Conservation (phyloP, 805 yeast species). For the Kockiozyma suomiensis region DNA sequence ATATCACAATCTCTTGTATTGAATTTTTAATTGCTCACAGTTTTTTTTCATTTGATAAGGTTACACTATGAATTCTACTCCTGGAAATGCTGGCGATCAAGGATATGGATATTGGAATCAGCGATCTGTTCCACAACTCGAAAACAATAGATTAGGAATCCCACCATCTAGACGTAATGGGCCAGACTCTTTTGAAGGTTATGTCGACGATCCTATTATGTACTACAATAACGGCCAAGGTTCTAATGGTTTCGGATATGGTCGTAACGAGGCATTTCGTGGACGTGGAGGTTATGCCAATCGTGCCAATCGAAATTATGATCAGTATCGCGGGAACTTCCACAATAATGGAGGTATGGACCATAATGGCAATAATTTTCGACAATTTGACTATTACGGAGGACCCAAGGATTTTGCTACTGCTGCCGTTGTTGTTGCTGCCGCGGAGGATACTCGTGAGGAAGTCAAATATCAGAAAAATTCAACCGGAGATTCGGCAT, state of each 20-base stretch:
- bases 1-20: too few species aligned
- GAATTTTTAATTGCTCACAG: background rate
- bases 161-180: background rate
- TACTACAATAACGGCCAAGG: slow-evolving; percentile 10
- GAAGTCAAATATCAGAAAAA: background rate
- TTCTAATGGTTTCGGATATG: background rate
- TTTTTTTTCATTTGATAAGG: slow-evolving; percentile 15
- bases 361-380: background rate
- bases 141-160: background rate
- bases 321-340: background rate
- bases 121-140: slow-evolving; percentile 6
- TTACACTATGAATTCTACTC: background rate
- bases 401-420: background rate
- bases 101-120: slow-evolving; percentile 17
- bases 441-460: background rate
- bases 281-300: slow-evolving; percentile 9
- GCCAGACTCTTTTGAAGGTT: background rate
- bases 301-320: background rate
- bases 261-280: background rate
- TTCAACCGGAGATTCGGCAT: too few species aligned
- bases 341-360: background rate
- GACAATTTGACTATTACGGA: background rate
- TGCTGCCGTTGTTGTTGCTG: slow-evolving; percentile 1
- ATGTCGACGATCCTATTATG: background rate
- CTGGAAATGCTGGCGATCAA: background rate